phyloP scores from a whole-genome alignment of 2,329 filamentous ascomycete species.

The Catunica adiposa region DNA sequence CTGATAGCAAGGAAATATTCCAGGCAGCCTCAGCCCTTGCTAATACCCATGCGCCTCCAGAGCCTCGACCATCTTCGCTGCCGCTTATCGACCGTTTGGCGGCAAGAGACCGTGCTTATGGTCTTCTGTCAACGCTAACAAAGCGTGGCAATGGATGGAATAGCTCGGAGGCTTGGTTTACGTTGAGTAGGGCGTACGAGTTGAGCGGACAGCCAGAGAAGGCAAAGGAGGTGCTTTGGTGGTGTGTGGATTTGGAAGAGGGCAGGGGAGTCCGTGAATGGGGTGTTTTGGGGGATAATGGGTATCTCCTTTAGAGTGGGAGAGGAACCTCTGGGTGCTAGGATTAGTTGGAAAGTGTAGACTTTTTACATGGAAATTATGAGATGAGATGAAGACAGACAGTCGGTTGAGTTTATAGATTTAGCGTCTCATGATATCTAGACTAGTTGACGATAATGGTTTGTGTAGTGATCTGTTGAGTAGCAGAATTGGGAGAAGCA shows the following conservation, averaged over 20 bases:
- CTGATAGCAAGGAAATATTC: conserved; percentile 15
- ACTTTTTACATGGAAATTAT: no score
- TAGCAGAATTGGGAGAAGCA: neutral
- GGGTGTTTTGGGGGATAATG: conserved; percentile 49
- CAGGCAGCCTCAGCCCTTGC: conserved; percentile 12
- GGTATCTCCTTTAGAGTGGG: conserved; percentile 34
- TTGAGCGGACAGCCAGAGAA: conserved; percentile 71
- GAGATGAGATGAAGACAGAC: no score
- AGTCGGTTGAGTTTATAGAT: neutral
- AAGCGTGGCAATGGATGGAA: conserved; percentile 83
- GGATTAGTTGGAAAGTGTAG: neutral
- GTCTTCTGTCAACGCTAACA: conserved; percentile 64
- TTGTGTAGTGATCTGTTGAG: neutral
- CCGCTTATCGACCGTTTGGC: conserved; percentile 70
- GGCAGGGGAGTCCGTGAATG: conserved; percentile 63
- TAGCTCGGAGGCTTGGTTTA: conserved; percentile 81
- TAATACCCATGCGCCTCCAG: conserved; percentile 30
- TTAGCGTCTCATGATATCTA: neutral
- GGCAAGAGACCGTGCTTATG: conserved; percentile 75
- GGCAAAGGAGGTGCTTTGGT: conserved; percentile 88
- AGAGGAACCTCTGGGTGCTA: neutral
- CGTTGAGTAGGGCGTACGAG: conserved; percentile 74
- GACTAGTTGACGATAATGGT: neutral
- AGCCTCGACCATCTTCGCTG: conserved; percentile 43
- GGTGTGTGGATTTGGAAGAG: conserved; percentile 92